These are phyloP conservation scores for Verticillium albo-atrum DNA, from an alignment of 2,329 filamentous ascomycete species.

Conservation along the genomic window DNA sequence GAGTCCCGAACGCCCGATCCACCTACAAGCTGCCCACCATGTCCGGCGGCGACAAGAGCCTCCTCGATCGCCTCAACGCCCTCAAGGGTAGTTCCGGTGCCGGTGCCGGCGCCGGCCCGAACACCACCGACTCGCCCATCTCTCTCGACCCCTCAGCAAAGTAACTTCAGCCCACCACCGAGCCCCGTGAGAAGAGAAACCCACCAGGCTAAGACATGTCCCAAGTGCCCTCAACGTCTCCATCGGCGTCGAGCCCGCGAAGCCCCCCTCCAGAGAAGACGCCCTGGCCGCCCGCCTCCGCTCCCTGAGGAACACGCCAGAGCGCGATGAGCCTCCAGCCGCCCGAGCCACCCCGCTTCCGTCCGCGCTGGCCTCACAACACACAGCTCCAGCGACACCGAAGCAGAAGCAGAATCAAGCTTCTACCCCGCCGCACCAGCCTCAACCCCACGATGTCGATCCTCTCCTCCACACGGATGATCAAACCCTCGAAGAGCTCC, in stretches of 20 bases:
- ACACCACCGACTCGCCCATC: conserved; percentile 15
- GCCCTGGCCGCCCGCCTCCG: conserved; percentile 47
- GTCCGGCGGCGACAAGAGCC: conserved; percentile 31
- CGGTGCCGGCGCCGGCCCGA: not conserved
- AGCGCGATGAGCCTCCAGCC: conserved; percentile 8
- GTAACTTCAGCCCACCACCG: conserved; percentile 26
- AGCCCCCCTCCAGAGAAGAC: conserved; percentile 43
- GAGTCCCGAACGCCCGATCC: too few relatives aligned
- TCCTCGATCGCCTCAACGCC: conserved; percentile 52
- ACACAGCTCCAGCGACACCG: conserved; percentile 9
- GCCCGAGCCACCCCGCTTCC: not conserved
- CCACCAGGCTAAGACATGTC: conserved; percentile 5
- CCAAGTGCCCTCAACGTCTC: conserved; percentile 18
- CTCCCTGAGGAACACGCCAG: conserved; percentile 38
- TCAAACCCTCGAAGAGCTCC: conserved; percentile 46
- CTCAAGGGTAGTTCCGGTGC: conserved; percentile 31
- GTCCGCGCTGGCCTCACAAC: conserved; percentile 14
- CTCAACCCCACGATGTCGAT: conserved; percentile 17
- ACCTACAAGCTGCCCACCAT: not conserved
- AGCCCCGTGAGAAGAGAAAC: not conserved
- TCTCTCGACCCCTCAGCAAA: conserved; percentile 25
- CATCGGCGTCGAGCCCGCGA: conserved; percentile 35
- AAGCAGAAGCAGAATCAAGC: not conserved
- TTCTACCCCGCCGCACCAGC: not conserved
- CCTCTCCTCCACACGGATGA: conserved; percentile 43